Base-by-base conservation (phyloP, 2,329 filamentous ascomycete genomes). In the Teratosphaeria destructans region DNA sequence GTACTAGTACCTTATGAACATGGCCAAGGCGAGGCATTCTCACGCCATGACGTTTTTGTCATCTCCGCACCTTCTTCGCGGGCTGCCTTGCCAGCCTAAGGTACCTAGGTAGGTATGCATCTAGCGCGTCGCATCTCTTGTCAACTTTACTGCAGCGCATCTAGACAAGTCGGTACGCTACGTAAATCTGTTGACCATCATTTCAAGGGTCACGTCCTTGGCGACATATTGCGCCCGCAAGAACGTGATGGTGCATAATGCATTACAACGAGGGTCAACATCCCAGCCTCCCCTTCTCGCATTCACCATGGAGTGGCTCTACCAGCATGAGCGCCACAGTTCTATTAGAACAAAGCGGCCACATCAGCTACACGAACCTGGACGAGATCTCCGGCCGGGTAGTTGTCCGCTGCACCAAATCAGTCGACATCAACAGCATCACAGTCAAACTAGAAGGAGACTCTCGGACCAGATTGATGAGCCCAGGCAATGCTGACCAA, bases 371-470 rank as follows among this genome's bases (percentile, higher is more conserved):
- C 74, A 93, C 89, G 57, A 93, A 93, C 70, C 84, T 92, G 67
- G 89, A 93, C 73, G 76, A 82, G 62, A 81, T 94, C 61, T 80
- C 78, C 34, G 89, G 89, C 58, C 74, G 73, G 60, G 76, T 82
- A 27, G 61, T 75, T 8, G 66, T 82, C 54, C 70, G 76, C 43
- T 73, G 76, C 23, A 69, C 71, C 6, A 78, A 73, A 64, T 73
- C 74, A 26, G 75, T 74, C 58, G 78, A 76, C 64, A 72, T 82
- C 35, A 74, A 73, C 59, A 75, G 72, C 47, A 85, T 94, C 63
- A 79, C 90, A 43, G 88, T 93, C 68, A 94, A 94, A 77, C 82
- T 94, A 35, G 89, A 94, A 71, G 89, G 89, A 65, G 88, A 94
- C 75, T 85, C 85, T 55, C 81, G 81, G 63, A 92, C 88, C 5